Conservation (phyloP, 345 rosid genomes). For the Aegle marmelos region DNA sequence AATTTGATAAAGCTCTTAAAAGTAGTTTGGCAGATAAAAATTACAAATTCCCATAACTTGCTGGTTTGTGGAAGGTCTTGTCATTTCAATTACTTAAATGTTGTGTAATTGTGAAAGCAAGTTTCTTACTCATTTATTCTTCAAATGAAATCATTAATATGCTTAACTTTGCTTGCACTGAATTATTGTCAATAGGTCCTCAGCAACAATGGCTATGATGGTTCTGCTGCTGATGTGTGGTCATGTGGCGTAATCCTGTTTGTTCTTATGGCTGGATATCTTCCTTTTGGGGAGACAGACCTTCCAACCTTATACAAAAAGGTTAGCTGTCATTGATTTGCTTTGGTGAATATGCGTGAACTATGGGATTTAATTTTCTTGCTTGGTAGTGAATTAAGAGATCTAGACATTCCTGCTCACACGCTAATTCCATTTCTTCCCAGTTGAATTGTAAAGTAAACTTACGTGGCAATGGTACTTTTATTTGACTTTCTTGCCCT, state of each 20-base stretch:
- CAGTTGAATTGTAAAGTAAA: neutral
- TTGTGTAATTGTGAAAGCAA: neutral
- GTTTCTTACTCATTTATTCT: neutral
- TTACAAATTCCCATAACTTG: neutral
- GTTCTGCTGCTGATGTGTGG: conserved; percentile 93
- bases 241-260: conserved; percentile 94
- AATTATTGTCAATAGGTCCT: conserved; percentile 45
- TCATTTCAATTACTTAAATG: neutral
- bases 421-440: neutral
- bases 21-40: too few species aligned
- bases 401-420: neutral
- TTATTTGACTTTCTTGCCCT: neutral
- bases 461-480: neutral
- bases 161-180: neutral
- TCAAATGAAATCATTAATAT: neutral
- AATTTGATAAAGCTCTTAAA: neutral
- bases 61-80: neutral
- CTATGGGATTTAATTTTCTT: conserved; percentile 1
- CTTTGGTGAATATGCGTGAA: conserved; percentile 2
- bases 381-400: neutral
- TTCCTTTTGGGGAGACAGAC: conserved; percentile 76
- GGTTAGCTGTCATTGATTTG: conserved; percentile 37
- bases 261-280: conserved; percentile 83
- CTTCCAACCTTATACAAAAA: conserved; percentile 71
- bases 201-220: conserved; percentile 68